Base-by-base conservation (phyloP, 2,329 filamentous ascomycete genomes). In the Talaromyces sp. region DNA sequence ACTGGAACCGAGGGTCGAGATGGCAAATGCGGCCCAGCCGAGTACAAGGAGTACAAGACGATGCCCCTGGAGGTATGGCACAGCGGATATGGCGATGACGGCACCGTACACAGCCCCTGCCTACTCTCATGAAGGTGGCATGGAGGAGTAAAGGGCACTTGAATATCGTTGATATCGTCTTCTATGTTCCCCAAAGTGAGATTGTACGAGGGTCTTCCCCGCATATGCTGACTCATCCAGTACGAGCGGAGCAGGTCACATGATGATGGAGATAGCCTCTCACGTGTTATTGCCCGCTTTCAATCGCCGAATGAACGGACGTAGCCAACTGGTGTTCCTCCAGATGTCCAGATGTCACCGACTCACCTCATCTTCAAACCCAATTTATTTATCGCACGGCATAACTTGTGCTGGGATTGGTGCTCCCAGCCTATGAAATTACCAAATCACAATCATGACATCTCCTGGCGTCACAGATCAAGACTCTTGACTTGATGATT, bases 41-140 rank as follows among this genome's bases (percentile, higher is more conserved):
- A 8, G 57, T 43, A 48, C 69, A 71, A 29, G 64, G 52, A 27
- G 62, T 64, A 49, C 69, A 71, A 2, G 66, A 54, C 8, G 65
- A 62, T 7, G 67, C 65, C 3, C 65, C 68, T 1, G 52, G 32
- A 6, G 58, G 57, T 40, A 70, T 63, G 6, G 64, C 66, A 41
- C 69, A 70, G 46, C 67, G 66, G 30, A 70, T 69, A 63, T 71
- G 69, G 55, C 69, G 69, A 67, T 67, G 51, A 29, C 69, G 69
- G 64, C 69, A 71, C 55, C 65, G 59, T 56, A 56, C 64, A 65
- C 69, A 71, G 51, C 69, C 69, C 55, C 63, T 66, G 47, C 64
- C 63, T 52, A 69, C 66, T 61, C 67, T 65, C 67, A 69, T 70
- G 45, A 40, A 48, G 49, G 19, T 48, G 42, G 22, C 35, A 47